Evolutionary conservation across 805 yeast species (phyloP).

Genomic region (Citeromyces matritensis): DNA sequence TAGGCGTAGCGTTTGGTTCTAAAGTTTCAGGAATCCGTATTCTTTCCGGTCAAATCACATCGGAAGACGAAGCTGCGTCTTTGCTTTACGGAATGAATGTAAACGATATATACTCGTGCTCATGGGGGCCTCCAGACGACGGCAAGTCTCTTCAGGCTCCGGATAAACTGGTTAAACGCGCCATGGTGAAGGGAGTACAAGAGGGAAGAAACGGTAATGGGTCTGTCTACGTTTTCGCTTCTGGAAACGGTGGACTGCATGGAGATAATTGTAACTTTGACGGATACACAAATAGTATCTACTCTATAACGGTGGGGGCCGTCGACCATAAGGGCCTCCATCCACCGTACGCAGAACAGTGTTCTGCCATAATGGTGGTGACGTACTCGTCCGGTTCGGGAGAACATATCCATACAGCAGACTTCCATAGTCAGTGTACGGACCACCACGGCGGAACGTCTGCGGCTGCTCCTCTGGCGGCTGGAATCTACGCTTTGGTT

Average conservation of each 20-base stretch:
- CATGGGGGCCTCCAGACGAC: conserved; percentile 97
- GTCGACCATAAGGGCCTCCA: conserved; percentile 77
- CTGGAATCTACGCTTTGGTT: conserved; percentile 82
- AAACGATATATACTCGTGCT: conserved; percentile 90
- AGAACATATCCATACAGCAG: conserved; percentile 83
- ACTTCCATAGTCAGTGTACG: conserved; percentile 55
- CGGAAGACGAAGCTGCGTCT: conserved; percentile 87
- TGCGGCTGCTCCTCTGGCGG: conserved; percentile 97
- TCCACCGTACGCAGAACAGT: conserved; percentile 83
- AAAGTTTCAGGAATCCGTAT: conserved; percentile 85
- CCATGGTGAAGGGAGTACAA: conserved; percentile 70
- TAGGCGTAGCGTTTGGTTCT: conserved; percentile 87
- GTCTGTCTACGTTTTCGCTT: conserved; percentile 84
- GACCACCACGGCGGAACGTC: conserved; percentile 88
- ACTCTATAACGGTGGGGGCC: conserved; percentile 90
- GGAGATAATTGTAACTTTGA: conserved; percentile 94
- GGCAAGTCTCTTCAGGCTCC: conserved; percentile 84
- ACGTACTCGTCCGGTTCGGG: conserved; percentile 88
- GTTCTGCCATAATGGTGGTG: conserved; percentile 89
- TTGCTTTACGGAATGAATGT: conserved; percentile 65
- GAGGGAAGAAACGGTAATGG: conserved; percentile 78
- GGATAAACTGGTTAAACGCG: conserved; percentile 58
- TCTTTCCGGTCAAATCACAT: conserved; percentile 61
- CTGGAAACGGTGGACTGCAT: conserved; percentile 78
- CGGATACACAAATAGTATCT: conserved; percentile 93